Conservation (phyloP, 83 land plant species). For the Picea abies region DNA sequence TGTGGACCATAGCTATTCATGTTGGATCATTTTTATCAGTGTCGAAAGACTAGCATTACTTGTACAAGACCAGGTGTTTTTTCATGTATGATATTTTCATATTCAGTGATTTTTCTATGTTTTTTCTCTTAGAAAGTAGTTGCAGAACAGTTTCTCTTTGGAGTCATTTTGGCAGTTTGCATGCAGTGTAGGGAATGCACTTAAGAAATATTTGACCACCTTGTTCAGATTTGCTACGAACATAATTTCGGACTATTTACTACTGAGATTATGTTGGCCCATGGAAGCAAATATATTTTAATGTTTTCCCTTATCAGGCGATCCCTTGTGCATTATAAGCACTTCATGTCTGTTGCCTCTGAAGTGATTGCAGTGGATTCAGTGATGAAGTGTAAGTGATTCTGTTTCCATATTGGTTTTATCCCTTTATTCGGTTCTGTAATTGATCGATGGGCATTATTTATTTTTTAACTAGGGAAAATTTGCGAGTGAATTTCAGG, state of each 20-base stretch:
- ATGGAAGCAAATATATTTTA: background rate
- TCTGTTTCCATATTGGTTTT: background rate
- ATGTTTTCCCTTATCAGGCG: background rate
- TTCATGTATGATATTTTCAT: background rate
- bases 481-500: no score
- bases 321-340: background rate
- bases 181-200: background rate
- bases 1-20: no score
- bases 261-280: background rate
- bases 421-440: background rate
- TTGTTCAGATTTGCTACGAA: background rate
- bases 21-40: background rate
- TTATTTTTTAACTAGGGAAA: no score
- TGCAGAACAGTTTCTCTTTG: no score
- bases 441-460: background rate
- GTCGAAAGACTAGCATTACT: background rate
- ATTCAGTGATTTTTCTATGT: background rate
- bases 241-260: background rate
- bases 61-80: background rate
- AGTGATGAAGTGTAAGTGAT: background rate
- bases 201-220: background rate
- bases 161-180: no score
- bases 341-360: background rate
- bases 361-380: slow-evolving; percentile 2
- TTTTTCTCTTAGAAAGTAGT: no score